Evolutionary conservation across 1,284 basidiomycete species (phyloP), one percentile per base, ranked within the genome.

Genomic region (Moniliella sp.): DNA sequence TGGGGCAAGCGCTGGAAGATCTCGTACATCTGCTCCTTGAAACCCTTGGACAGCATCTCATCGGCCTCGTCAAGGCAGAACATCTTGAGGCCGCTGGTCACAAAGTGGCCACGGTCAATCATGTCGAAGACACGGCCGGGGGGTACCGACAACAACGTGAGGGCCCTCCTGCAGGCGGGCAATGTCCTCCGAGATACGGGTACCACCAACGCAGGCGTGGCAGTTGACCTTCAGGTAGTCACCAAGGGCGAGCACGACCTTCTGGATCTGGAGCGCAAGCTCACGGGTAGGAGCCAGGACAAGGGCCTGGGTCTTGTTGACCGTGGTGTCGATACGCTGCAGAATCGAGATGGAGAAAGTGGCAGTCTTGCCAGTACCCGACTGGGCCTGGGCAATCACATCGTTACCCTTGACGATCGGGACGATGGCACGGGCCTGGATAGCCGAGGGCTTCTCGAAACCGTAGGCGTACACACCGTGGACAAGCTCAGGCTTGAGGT

Each of bases 181-280:
- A 54, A 99, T 97, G 59, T 97, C 91, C 65, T 97, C 91, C 15
- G 86, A 83, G 44, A 97, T 81, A 21, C 78, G 82, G 3, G 86
- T 94, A 21, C 91, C 91, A 33, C 47, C 42, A 54, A 97, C 93
- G 65, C 88, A 97, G 21, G 91, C 91, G 61, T 97, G 88, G 63
- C 88, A 97, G 51, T 93, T 82, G 14, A 97, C 82, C 58, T 94
- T 94, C 82, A 94, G 86, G 62, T 94, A 93, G 67, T 94, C 91
- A 27, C 91, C 88, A 12, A 97, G 67, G 4, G 91, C 91, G 32
- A 97, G 74, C 8, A 97, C 76, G 42, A 97, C 88, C n/a, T 78
- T 84, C 65, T 97, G 88, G 50, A 93, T 94, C 67, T 97, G 91
- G 11, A 83, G 86, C 5, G 55, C 55, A 15, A 58, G 31, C 26